Conservation (phyloP, 306 rosid species). For the Arachis hypogaea region DNA sequence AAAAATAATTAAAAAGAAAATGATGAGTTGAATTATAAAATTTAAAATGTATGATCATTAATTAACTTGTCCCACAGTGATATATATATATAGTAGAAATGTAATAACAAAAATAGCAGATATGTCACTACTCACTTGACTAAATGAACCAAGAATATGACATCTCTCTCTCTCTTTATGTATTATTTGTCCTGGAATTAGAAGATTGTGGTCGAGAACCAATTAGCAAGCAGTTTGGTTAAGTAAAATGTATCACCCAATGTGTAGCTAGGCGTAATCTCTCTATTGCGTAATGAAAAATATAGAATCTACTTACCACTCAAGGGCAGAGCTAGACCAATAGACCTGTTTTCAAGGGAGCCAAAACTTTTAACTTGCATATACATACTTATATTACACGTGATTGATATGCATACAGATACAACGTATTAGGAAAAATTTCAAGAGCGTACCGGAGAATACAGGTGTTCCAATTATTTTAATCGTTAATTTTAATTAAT, state of each 20-base stretch:
- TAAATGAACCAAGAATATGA: not conserved
- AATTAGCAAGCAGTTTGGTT: conserved; percentile 8
- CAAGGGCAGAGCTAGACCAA: too few relatives aligned
- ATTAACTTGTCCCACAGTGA: conserved; percentile 1
- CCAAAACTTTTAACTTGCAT: too few relatives aligned
- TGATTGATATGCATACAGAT: too few relatives aligned
- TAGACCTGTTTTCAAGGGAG: too few relatives aligned
- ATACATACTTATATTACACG: too few relatives aligned
- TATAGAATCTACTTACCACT: not conserved
- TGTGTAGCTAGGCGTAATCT: too few relatives aligned
- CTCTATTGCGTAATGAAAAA: not conserved
- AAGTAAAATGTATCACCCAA: not conserved
- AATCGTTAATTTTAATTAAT: too few relatives aligned
- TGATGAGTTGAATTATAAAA: not conserved
- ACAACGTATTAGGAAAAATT: too few relatives aligned
- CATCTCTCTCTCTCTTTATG: not conserved
- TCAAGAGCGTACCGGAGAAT: too few relatives aligned
- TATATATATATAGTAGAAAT: not conserved
- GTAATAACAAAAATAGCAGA: not conserved
- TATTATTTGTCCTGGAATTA: not conserved
- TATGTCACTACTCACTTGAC: not conserved
- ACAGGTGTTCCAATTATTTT: too few relatives aligned
- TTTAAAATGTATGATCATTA: not conserved
- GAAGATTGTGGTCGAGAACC: conserved; percentile 10
- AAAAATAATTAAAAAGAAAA: not conserved